phyloP scores from a whole-genome alignment of 2,329 filamentous ascomycete species.

The Microcyclospora tardicrescens region DNA sequence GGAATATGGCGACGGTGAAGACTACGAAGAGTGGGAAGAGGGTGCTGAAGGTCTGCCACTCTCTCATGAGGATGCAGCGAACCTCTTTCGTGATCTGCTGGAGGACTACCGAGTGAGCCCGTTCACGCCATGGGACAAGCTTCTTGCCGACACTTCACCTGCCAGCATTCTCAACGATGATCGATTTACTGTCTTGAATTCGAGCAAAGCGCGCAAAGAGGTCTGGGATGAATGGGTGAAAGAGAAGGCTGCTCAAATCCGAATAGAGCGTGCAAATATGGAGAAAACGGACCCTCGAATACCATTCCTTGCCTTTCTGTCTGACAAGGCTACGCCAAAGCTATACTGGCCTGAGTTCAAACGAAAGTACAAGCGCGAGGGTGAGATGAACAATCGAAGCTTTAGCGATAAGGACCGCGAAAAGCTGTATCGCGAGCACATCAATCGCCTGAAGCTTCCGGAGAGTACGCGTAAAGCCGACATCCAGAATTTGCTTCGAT shows the following conservation, averaged over 20 bases:
- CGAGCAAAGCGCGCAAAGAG: constrained; percentile 68
- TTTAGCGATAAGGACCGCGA: constrained; percentile 56
- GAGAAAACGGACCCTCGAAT: constrained; percentile 74
- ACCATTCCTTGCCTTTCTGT: constrained; percentile 68
- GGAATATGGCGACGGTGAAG: constrained; percentile 56
- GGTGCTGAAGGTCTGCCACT: constrained; percentile 58
- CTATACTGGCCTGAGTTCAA: constrained; percentile 97
- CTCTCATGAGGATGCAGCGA: constrained; percentile 61
- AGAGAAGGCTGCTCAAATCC: constrained; percentile 59
- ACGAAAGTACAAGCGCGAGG: constrained; percentile 73
- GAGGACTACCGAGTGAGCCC: constrained; percentile 73
- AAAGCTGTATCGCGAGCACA: constrained; percentile 64
- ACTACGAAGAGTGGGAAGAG: constrained; percentile 46
- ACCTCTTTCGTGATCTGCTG: constrained; percentile 73
- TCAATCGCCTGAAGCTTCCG: constrained; percentile 52
- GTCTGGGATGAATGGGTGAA: constrained; percentile 76
- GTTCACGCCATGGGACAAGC: constrained; percentile 81
- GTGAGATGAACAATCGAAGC: constrained; percentile 60
- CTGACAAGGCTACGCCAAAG: constrained; percentile 73
- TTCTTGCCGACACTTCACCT: constrained; percentile 47
- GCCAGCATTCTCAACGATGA: constrained; percentile 71
- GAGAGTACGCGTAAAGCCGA: constrained; percentile 56
- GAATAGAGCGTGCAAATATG: constrained; percentile 58
- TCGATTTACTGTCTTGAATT: constrained; percentile 71
- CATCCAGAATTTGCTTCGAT: constrained; percentile 50